Percentiles rank a stretch among this genome's conserved stretches.
Conservation (phyloP, 768 basidiomycete genomes). For the Russula brevipes region DNA sequence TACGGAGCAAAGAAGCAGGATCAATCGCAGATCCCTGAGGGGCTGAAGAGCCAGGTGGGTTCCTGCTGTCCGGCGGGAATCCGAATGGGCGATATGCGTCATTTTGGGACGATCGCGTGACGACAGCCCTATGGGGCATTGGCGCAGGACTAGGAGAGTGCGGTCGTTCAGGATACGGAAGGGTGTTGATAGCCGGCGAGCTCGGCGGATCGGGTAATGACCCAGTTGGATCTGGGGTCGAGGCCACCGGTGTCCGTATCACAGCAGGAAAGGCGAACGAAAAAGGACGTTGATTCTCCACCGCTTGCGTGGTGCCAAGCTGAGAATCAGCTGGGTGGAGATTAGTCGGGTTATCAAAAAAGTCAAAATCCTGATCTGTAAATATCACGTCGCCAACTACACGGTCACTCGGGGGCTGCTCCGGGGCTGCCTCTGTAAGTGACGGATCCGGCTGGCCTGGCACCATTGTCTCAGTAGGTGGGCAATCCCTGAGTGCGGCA, state of each 20-base stretch:
- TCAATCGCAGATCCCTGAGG: constrained; percentile 18
- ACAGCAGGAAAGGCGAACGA: constrained; percentile 21
- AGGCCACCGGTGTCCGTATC: background rate
- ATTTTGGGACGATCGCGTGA: constrained; percentile 11
- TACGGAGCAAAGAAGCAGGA: constrained; percentile 20
- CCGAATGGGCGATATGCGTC: constrained; percentile 24
- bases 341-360: constrained; percentile 24
- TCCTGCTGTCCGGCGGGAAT: constrained; percentile 17
- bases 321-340: constrained; percentile 15
- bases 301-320: constrained; percentile 2
- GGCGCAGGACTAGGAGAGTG: constrained; percentile 26
- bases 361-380: constrained; percentile 27
- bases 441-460: constrained; percentile 2
- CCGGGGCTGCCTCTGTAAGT: background rate
- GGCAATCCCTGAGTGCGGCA: background rate
- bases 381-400: constrained; percentile 22
- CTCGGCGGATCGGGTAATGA: constrained; percentile 14
- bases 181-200: constrained; percentile 12
- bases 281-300: constrained; percentile 24
- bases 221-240: constrained; percentile 17
- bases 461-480: background rate
- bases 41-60: constrained; percentile 8
- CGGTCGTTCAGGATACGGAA: constrained; percentile 23
- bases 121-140: constrained; percentile 8
- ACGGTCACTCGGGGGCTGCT: constrained; percentile 3